Evolutionary conservation across 371 early-diverging fungal species (phyloP).

Genomic region (Lichtheimia ramosa): DNA sequence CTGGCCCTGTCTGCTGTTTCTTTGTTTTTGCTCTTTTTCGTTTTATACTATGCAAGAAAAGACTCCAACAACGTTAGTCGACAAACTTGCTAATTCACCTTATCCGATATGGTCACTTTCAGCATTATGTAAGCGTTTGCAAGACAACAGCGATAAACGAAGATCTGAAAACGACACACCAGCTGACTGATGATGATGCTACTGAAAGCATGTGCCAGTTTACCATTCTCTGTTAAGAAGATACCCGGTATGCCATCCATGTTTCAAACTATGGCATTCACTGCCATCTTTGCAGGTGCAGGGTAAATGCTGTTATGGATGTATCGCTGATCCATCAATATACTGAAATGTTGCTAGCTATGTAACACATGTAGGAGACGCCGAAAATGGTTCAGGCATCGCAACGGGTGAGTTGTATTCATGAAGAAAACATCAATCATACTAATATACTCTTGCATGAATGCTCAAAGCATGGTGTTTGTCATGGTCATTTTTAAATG

Average conservation of each 20-base stretch:
- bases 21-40: slow-evolving; percentile 1
- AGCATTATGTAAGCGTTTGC: slow-evolving; percentile 29
- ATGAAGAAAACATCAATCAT: not conserved
- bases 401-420: slow-evolving; percentile 37
- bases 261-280: slow-evolving; percentile 41
- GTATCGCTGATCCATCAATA: not conserved
- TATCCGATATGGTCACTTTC: slow-evolving; percentile 47
- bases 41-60: slow-evolving; percentile 7
- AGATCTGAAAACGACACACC: not conserved
- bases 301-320: slow-evolving; percentile 24
- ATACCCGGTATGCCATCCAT: slow-evolving; percentile 43
- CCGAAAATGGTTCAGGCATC: slow-evolving; percentile 53
- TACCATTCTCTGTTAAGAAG: slow-evolving; percentile 35
- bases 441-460: not conserved
- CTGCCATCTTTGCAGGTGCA: slow-evolving; percentile 46
- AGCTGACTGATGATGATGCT: not conserved
- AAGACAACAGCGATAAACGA: not conserved
- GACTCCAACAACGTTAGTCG: slow-evolving; percentile 26
- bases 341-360: slow-evolving; percentile 19
- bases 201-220: slow-evolving; percentile 27
- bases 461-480: slow-evolving; percentile 42
- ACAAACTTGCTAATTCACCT: slow-evolving; percentile 39
- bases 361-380: slow-evolving; percentile 43
- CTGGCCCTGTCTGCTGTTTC: not conserved
- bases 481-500: slow-evolving; percentile 47